A percentile compares a stretch with the other conserved stretches of the same genome.
phyloP scores from a whole-genome alignment of 2,329 filamentous ascomycete species.

The Periconia sp. region DNA sequence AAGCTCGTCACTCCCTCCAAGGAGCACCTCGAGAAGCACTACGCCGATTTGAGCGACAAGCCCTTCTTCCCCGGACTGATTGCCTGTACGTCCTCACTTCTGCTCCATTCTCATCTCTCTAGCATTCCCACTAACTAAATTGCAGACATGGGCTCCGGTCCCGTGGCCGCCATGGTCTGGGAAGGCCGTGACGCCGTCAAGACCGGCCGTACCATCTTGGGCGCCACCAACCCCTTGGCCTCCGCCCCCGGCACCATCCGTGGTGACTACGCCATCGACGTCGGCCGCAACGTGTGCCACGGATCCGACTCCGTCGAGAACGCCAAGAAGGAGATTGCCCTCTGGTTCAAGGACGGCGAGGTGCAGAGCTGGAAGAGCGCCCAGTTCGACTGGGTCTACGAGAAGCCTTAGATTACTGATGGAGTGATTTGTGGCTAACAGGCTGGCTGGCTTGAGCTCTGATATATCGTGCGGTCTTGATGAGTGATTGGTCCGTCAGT shows the following conservation, averaged over 20 bases:
- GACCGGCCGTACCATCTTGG: conserved; percentile 94
- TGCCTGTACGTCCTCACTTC: conserved; percentile 65
- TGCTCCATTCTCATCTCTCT: not conserved
- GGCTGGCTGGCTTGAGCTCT: not conserved
- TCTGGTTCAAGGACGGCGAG: conserved; percentile 95
- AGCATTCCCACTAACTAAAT: conserved; percentile 8
- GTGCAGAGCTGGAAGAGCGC: conserved; percentile 81
- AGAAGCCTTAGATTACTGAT: conserved; percentile 62
- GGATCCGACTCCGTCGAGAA: conserved; percentile 98
- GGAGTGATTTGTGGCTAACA: not conserved
- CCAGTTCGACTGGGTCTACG: conserved; percentile 94
- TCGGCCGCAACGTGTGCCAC: conserved; percentile 99
- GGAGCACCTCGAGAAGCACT: conserved; percentile 98
- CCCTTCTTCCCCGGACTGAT: conserved; percentile 96
- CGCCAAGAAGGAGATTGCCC: conserved; percentile 98
- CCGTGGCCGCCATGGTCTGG: conserved; percentile 99
- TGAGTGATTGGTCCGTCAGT: no score
- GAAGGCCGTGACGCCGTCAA: conserved; percentile 98
- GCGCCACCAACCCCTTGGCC: conserved; percentile 96
- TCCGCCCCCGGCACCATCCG: conserved; percentile 98
- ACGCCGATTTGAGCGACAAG: conserved; percentile 89
- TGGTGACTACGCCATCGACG: conserved; percentile 84
- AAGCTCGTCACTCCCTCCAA: conserved; percentile 89
- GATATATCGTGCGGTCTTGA: not conserved
- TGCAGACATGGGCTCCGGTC: conserved; percentile 92